Percentiles rank a stretch among this genome's conserved stretches.
Conservation (phyloP, 129 eudicot genomes). For the Scalesia atractyloides region DNA sequence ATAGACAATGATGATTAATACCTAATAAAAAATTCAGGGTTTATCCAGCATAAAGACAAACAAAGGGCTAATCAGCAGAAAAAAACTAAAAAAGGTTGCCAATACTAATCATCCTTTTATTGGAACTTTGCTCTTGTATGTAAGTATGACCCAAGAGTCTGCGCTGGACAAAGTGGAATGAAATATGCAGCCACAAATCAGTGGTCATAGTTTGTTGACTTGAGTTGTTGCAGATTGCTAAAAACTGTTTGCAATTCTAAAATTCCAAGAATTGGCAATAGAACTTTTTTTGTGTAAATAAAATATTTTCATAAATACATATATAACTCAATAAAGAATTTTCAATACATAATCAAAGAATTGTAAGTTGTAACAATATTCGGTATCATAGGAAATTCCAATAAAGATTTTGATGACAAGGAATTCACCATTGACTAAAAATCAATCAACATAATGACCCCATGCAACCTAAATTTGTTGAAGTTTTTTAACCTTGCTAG, state of each 20-base stretch:
- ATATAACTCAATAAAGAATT: conserved; percentile 13
- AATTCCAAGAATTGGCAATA: too few species aligned
- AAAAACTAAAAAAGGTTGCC: not conserved
- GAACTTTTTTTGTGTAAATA: not conserved
- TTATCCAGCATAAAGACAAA: conserved; percentile 36
- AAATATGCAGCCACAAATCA: conserved; percentile 27
- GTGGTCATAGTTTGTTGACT: conserved; percentile 36
- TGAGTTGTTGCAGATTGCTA: not conserved
- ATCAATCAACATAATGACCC: conserved; percentile 1
- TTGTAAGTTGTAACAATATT: not conserved
- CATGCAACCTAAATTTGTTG: not conserved
- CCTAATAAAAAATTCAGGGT: conserved; percentile 6
- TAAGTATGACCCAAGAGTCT: conserved; percentile 29
- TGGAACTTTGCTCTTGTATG: conserved; percentile 29
- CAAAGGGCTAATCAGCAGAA: conserved; percentile 8
- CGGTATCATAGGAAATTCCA: not conserved
- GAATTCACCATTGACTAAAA: not conserved
- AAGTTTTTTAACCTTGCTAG: not conserved
- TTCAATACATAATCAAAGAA: conserved; percentile 9
- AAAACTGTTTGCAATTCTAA: conserved; percentile 15
- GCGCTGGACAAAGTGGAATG: conserved; percentile 36
- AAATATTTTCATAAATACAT: not conserved
- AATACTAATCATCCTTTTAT: not conserved
- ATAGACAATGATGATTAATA: conserved; percentile 24
- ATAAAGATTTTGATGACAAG: too few species aligned